A percentile compares a stretch with the other conserved stretches of the same genome.
Conservation (phyloP, 768 basidiomycete species). For the Candolleomyces efflorescens region DNA sequence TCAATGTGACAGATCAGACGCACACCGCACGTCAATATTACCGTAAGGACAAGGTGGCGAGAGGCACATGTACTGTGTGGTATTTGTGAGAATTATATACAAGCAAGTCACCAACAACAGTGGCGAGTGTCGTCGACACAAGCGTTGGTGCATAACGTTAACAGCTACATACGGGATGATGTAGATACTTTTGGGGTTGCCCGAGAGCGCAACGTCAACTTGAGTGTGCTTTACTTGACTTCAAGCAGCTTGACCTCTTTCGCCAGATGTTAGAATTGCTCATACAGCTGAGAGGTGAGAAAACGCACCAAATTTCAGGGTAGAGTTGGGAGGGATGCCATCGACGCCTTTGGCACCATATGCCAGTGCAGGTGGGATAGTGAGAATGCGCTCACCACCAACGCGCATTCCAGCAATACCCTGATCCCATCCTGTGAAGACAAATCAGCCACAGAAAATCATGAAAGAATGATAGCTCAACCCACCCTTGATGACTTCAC, state of each 20-base stretch:
- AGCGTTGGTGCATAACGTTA: neutral
- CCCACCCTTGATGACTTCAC: conserved; percentile 89
- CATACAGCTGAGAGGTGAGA: neutral
- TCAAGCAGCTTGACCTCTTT: conserved; percentile 70
- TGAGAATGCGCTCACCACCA: conserved; percentile 81
- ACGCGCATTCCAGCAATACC: conserved; percentile 91
- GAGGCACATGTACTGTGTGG: no score
- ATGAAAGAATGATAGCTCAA: neutral
- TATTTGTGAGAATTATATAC: no score
- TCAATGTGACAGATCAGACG: no score
- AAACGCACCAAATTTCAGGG: conserved; percentile 72
- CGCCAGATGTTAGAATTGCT: neutral
- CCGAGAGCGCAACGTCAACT: neutral
- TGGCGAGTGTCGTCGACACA: neutral
- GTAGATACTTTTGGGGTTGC: neutral
- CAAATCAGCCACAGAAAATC: neutral
- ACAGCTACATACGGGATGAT: neutral
- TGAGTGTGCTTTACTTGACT: conserved; percentile 56
- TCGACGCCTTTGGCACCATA: conserved; percentile 59
- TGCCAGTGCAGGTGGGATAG: conserved; percentile 64
- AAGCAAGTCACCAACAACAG: no score
- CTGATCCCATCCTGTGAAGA: conserved; percentile 74
- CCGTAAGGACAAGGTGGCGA: no score
- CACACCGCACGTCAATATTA: no score
- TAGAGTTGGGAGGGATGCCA: conserved; percentile 79